Evolutionary conservation across 139 green algal species (phyloP), one percentile per base, ranked within the genome.

Genomic region (Chlorella sp.): DNA sequence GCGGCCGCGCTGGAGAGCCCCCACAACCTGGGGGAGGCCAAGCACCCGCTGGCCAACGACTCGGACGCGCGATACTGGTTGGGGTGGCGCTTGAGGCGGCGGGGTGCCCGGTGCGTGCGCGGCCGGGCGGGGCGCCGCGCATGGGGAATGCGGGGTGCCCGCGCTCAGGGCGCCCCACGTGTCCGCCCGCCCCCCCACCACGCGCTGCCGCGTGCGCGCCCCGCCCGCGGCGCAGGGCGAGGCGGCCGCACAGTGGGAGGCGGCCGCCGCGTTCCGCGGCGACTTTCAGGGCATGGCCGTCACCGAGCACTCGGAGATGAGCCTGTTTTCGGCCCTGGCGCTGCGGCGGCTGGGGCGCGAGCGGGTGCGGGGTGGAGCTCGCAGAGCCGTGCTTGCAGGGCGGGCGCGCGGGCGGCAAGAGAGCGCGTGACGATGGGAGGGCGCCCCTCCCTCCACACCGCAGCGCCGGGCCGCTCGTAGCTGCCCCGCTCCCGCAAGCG

Each of bases 251-350:
- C 65, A 72, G n/a, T 72, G 65, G 65, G 43, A 58, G 29, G 65
- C 45, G 27, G 65, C 65, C 0, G 65, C 65, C 42, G 43, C 31
- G 3, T 59, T 60, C 17, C 43, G 42, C 17, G 65, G 65, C 43
- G 65, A 72, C 27, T 72, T 72, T 15, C 65, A 72, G n/a, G 42
- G 33, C 65, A 72, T 72, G 65, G 65, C 65, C 0, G 65, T 72
- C n/a, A 60, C 43, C 43, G 19, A 43, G 43, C 59, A 60, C 65
- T 60, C 43, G 29, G 65, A 72, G 65, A n/a, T 33, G n/a, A 72
- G 19, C 43, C 65, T 72, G 43, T 42, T 45, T 45, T 60, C 43
- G 7, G 65, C 65, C 1, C 65, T 72, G 65, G 43, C 65, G 29
- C 65, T 72, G 65, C 65, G 65, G 15, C 25, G 12, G 38, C 43